These are phyloP conservation scores for Acrodontium crateriforme DNA, from an alignment of 2,329 filamentous ascomycete genomes.

Conservation along the genomic window DNA sequence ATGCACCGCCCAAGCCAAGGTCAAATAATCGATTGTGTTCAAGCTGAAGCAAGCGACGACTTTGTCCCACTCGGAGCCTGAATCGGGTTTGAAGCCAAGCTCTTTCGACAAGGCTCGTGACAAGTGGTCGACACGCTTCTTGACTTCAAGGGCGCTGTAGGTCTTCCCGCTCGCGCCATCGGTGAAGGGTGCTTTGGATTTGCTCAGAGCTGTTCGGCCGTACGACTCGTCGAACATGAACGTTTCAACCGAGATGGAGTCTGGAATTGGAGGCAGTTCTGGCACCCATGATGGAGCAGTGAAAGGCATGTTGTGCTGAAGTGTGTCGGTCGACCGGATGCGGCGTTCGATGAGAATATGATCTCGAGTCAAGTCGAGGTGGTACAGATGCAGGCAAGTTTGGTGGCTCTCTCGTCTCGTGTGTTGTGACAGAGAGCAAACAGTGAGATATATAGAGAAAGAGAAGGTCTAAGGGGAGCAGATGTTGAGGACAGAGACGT, in stretches of 20 bases:
- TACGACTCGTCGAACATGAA: slow-evolving; percentile 64
- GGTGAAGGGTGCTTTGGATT: slow-evolving; percentile 58
- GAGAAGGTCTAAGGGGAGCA: background rate
- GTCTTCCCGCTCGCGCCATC: slow-evolving; percentile 54
- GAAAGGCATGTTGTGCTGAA: slow-evolving; percentile 36
- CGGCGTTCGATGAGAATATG: background rate
- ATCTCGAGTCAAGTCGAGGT: background rate
- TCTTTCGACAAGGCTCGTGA: slow-evolving; percentile 56
- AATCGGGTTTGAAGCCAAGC: slow-evolving; percentile 55
- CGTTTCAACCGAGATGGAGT: slow-evolving; percentile 58
- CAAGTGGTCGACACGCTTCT: slow-evolving; percentile 51
- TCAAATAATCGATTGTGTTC: slow-evolving; percentile 70
- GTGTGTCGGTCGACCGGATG: background rate
- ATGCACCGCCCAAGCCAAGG: slow-evolving; percentile 60
- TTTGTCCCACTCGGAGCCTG: slow-evolving; percentile 69
- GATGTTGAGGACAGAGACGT: no score
- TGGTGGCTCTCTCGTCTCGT: no score
- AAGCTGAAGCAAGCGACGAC: slow-evolving; percentile 64
- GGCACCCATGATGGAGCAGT: slow-evolving; percentile 48
- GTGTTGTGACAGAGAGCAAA: background rate
- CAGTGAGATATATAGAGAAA: background rate
- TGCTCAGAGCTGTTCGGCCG: slow-evolving; percentile 49
- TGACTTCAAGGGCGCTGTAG: slow-evolving; percentile 50
- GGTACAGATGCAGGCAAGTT: no score
- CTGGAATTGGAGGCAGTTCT: slow-evolving; percentile 52